These are phyloP conservation scores for Sporothrix protearum DNA, from an alignment of 2,329 filamentous ascomycete species.

Conservation along the genomic window DNA sequence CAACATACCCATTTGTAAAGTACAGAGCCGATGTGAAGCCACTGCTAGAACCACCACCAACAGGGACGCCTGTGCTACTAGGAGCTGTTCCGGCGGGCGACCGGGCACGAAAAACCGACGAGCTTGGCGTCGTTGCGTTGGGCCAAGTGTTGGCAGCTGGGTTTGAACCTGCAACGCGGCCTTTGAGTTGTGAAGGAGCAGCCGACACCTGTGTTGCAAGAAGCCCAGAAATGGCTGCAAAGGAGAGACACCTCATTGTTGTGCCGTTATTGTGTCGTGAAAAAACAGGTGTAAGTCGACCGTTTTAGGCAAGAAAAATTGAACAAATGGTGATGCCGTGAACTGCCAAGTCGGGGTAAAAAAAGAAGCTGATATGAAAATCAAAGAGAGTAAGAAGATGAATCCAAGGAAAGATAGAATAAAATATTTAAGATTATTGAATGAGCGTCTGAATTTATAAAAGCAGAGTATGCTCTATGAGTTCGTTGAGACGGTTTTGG, in stretches of 20 bases:
- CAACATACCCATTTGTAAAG: slow-evolving; percentile 52
- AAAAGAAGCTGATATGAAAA: neutral
- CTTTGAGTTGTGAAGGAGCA: neutral
- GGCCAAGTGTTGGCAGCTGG: neutral
- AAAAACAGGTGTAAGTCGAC: neutral
- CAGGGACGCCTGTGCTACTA: neutral
- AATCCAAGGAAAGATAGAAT: neutral
- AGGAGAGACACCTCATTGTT: neutral
- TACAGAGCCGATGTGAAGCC: slow-evolving; percentile 45
- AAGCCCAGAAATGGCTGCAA: slow-evolving; percentile 9
- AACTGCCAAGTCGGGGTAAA: neutral
- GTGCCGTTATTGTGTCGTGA: neutral
- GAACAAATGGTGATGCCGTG: neutral
- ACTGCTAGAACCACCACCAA: neutral
- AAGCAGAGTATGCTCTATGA: neutral
- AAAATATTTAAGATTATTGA: neutral
- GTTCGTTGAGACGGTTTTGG: neutral
- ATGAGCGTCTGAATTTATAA: neutral
- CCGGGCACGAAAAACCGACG: neutral
- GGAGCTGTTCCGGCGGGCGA: neutral
- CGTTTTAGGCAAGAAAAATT: neutral
- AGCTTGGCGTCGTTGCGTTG: neutral
- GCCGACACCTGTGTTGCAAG: neutral
- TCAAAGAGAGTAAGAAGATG: neutral
- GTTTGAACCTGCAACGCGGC: neutral